phyloP scores from a whole-genome alignment of 495 filamentous ascomycete genomes.

The Cercophora scortea region DNA sequence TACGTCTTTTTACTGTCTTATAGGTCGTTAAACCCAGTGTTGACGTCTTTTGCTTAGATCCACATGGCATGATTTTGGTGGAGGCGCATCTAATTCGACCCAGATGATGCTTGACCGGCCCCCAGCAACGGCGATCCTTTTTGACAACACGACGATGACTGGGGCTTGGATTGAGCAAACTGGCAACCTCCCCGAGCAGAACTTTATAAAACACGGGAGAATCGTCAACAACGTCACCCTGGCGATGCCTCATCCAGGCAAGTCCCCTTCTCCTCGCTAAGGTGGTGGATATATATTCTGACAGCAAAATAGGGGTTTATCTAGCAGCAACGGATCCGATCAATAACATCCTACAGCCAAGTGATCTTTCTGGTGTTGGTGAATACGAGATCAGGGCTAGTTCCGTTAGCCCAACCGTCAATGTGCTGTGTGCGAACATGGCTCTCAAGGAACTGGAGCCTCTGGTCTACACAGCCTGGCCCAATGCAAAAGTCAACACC shows the following conservation, averaged over 20 bases:
- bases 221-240: constrained; percentile 67
- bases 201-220: constrained; percentile 37
- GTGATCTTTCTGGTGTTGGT: constrained; percentile 55
- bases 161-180: constrained; percentile 52
- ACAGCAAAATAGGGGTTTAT: constrained; percentile 39
- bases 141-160: constrained; percentile 57
- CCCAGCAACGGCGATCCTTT: constrained; percentile 45
- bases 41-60: not conserved
- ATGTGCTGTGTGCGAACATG: constrained; percentile 64
- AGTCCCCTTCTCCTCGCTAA: not conserved
- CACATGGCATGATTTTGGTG: constrained; percentile 39
- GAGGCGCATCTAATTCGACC: constrained; percentile 20
- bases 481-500: constrained; percentile 25
- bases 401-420: constrained; percentile 55
- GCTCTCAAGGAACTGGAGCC: constrained; percentile 48
- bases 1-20: not conserved
- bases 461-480: constrained; percentile 54
- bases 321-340: constrained; percentile 46
- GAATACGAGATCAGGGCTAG: constrained; percentile 57
- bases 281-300: not conserved
- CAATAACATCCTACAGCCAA: constrained; percentile 61
- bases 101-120: constrained; percentile 35
- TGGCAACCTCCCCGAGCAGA: constrained; percentile 33
- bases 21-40: not conserved
- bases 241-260: constrained; percentile 57